Evolutionary conservation across 2,329 filamentous ascomycete species (phyloP).

Genomic region (Leptographium radiaticola): DNA sequence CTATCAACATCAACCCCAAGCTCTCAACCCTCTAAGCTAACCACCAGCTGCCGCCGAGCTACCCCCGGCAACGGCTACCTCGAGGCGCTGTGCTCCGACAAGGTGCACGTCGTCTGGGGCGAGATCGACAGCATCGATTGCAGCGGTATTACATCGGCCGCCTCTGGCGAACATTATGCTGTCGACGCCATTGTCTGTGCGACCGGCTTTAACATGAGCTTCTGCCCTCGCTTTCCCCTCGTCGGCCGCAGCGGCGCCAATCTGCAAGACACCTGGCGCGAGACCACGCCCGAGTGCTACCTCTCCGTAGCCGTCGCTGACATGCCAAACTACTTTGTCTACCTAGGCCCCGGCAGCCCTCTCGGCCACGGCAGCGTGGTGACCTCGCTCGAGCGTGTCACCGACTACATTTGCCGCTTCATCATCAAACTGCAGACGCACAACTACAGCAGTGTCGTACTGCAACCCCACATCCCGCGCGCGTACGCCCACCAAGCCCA

Average conservation of each 20-base stretch:
- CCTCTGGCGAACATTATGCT: not conserved
- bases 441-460: not conserved
- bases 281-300: not conserved
- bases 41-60: not conserved
- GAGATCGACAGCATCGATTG: not conserved
- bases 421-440: not conserved
- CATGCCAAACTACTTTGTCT: not conserved
- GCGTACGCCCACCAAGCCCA: not conserved
- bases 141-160: not conserved
- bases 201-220: not conserved
- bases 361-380: not conserved
- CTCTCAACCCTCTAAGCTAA: no score
- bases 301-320: not conserved
- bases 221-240: not conserved
- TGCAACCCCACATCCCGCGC: not conserved
- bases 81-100: not conserved
- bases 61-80: not conserved
- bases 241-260: not conserved
- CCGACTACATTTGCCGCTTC: not conserved
- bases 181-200: not conserved
- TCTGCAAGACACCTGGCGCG: not conserved
- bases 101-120: not conserved
- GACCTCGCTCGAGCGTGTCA: not conserved
- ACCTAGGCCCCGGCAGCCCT: not conserved
- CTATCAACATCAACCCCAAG: no score